Evolutionary conservation across 192 early-diverging fungal genomes (phyloP).

Genomic region (Coemansia guatemalensis): DNA sequence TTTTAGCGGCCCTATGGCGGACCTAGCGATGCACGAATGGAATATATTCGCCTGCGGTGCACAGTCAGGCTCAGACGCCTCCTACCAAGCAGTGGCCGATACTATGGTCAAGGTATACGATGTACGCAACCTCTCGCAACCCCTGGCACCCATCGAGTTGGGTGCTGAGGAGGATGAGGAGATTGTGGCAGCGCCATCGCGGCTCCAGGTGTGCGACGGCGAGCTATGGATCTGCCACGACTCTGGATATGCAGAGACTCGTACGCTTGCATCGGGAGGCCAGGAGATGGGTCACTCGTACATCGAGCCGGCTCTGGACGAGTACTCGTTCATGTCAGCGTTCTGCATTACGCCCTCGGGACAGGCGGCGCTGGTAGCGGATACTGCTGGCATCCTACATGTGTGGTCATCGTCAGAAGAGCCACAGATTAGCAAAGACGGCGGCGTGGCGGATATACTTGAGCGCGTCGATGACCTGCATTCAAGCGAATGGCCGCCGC

Average conservation of each 20-base stretch:
- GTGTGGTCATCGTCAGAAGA: conserved; percentile 71
- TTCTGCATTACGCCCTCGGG: conserved; percentile 81
- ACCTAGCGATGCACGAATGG: conserved; percentile 8
- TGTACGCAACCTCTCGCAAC: conserved; percentile 22
- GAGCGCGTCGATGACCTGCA: not conserved
- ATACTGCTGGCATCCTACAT: conserved; percentile 73
- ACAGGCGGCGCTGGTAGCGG: conserved; percentile 74
- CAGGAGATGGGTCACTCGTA: not conserved
- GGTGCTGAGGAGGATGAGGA: not conserved
- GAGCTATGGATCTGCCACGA: conserved; percentile 32
- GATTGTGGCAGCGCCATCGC: conserved; percentile 19
- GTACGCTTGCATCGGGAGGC: not conserved
- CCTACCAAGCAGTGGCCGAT: conserved; percentile 14
- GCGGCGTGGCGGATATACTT: conserved; percentile 5
- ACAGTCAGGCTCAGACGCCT: not conserved
- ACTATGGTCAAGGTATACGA: conserved; percentile 31
- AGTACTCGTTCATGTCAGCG: conserved; percentile 64
- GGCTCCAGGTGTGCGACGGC: conserved; percentile 39
- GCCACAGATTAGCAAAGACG: conserved; percentile 59
- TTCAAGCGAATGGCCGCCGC: not conserved
- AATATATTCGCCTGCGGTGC: conserved; percentile 28
- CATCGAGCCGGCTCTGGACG: conserved; percentile 47
- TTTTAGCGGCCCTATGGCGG: conserved; percentile 20
- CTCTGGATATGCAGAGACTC: conserved; percentile 29
- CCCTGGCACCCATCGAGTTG: conserved; percentile 14